Evolutionary conservation across 495 filamentous ascomycete genomes (phyloP).

Genomic region (Symbiotaphrina buchneri): DNA sequence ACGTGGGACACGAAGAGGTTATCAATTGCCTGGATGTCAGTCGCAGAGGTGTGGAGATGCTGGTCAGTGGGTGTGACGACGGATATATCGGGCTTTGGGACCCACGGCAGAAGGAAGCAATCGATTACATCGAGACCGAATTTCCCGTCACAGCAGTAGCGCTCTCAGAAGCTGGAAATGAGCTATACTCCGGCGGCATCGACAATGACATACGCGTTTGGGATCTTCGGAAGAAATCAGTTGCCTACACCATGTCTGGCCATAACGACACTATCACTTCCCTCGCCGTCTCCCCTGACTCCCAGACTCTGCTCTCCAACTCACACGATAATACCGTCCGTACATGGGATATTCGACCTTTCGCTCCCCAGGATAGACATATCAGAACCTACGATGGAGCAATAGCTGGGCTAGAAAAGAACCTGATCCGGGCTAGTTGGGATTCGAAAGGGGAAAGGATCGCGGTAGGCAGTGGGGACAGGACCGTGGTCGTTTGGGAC

Average conservation of each 20-base stretch:
- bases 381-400: constrained; percentile 78
- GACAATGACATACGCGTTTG: constrained; percentile 96
- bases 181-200: constrained; percentile 86
- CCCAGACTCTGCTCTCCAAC: constrained; percentile 74
- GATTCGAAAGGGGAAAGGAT: constrained; percentile 68
- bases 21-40: constrained; percentile 78
- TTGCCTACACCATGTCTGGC: constrained; percentile 70
- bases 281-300: constrained; percentile 73
- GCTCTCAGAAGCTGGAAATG: constrained; percentile 78
- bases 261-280: constrained; percentile 88
- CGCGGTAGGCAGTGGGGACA: constrained; percentile 74
- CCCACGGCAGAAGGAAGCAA: constrained; percentile 70
- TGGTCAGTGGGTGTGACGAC: constrained; percentile 81
- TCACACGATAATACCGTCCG: constrained; percentile 82
- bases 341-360: constrained; percentile 93
- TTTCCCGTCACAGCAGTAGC: constrained; percentile 87
- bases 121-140: constrained; percentile 74
- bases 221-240: constrained; percentile 78
- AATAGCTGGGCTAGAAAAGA: constrained; percentile 70
- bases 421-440: constrained; percentile 82
- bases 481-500: constrained; percentile 82
- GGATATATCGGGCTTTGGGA: constrained; percentile 92
- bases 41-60: constrained; percentile 68
- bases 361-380: constrained; percentile 68
- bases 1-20: constrained; percentile 83